Evolutionary conservation across 805 yeast genomes (phyloP).

Genomic region (Candida wancherniae): DNA sequence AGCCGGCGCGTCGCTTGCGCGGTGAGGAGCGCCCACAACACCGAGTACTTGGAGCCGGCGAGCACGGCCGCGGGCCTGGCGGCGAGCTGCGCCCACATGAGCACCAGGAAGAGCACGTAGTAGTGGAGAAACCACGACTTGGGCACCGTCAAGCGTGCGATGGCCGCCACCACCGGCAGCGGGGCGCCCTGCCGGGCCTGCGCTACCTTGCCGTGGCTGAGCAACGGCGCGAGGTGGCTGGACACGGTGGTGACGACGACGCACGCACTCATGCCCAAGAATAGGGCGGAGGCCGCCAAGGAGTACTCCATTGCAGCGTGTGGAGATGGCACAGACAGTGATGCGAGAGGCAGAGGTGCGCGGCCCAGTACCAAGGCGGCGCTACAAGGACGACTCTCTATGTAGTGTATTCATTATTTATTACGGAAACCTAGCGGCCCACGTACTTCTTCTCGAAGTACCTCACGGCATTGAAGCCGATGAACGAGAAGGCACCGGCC

Average conservation of each 20-base stretch:
- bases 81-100: conserved; percentile 20
- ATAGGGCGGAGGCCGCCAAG: too few relatives aligned
- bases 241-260: too few relatives aligned
- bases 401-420: too few relatives aligned
- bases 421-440: conserved; percentile 51
- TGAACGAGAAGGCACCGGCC: conserved; percentile 60
- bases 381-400: too few relatives aligned
- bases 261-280: too few relatives aligned
- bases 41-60: conserved; percentile 14
- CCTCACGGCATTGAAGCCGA: conserved; percentile 55
- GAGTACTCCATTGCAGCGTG: too few relatives aligned
- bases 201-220: conserved; percentile 14
- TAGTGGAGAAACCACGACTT: conserved; percentile 62
- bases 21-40: conserved; percentile 22
- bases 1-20: conserved; percentile 54
- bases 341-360: too few relatives aligned
- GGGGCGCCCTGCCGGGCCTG: conserved; percentile 1
- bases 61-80: conserved; percentile 9
- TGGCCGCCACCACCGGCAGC: conserved; percentile 1
- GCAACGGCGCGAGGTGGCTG: too few relatives aligned
- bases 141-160: conserved; percentile 45
- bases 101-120: conserved; percentile 42
- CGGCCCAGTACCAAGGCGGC: too few relatives aligned
- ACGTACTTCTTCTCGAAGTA: conserved; percentile 62
- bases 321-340: too few relatives aligned